Evolutionary conservation across 495 filamentous ascomycete species (phyloP), one percentile per base, ranked within the genome.

Genomic region (Neurospora intermedia): DNA sequence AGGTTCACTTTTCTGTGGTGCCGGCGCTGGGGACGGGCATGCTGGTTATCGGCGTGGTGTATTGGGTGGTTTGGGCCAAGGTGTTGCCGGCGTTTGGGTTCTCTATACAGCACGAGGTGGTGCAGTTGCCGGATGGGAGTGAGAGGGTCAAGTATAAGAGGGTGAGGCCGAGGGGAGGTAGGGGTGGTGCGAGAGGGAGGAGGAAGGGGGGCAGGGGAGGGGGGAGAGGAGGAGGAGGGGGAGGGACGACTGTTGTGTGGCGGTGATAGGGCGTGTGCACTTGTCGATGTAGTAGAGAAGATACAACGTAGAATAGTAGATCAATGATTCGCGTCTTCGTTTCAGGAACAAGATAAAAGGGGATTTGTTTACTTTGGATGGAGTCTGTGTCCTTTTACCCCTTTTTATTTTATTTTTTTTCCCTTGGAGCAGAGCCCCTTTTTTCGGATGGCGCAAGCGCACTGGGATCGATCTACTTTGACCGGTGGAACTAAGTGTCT

Each of bases 61-160:
- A 86, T 74, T 86, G 84, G 84, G 69, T 83, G 35, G 69, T 82
- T 20, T 85, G 84, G 84, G 84, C 84, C 23, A 79, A 81, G 71
- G 66, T 84, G 62, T 74, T 83, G 72, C 84, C 84, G 23, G 77
- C 74, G 38, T 71, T 85, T 73, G 84, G 84, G 23, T 81, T 80
- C 66, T 75, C 78, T 6, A 82, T 83, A 54, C 78, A 81, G 70
- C 81, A 83, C 48, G 81, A 83, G 77, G 77, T 83, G 69, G 77
- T 82, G 66, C 76, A 80, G 73, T 73, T 83, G 75, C 81, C 81
- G 20, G 81, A 83, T 43, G 81, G 81, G 16, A 83, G 81, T 70
- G 81, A 83, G 76, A 75, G 80, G 16, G 80, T 82, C 23, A 81
- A 80, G 72, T 82, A 81, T 62, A 82, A 77, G 79, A 75, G 79